These are phyloP conservation scores for Nemania sp. DNA, from an alignment of 2,329 filamentous ascomycete genomes.

Conservation along the genomic window DNA sequence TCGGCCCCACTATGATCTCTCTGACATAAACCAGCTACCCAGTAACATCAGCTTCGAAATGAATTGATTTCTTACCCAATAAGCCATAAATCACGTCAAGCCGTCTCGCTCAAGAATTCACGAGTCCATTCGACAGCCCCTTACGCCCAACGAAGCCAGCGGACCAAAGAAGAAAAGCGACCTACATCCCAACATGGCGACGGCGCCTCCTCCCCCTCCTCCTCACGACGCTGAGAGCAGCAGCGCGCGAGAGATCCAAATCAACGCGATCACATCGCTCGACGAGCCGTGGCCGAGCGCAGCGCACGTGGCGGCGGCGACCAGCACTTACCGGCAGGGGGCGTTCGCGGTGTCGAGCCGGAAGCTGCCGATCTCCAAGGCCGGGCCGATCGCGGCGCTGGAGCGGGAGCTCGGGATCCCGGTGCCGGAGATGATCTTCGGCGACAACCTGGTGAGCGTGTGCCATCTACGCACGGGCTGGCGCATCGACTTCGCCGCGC, in stretches of 20 bases:
- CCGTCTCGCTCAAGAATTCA: background rate
- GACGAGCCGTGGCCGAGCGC: constrained; percentile 61
- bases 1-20: no score
- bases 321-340: constrained; percentile 60
- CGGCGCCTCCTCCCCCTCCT: background rate
- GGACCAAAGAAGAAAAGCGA: no score
- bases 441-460: constrained; percentile 83
- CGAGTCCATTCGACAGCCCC: no score
- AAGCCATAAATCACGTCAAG: no score
- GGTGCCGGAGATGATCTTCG: constrained; percentile 98
- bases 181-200: background rate
- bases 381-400: constrained; percentile 86
- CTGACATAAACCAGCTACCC: no score
- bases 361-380: constrained; percentile 93
- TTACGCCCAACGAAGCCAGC: no score
- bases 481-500: constrained; percentile 79
- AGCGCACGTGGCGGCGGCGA: constrained; percentile 54
- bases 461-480: constrained; percentile 75
- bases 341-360: constrained; percentile 77
- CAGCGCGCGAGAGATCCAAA: background rate
- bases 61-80: no score
- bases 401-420: constrained; percentile 78
- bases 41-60: no score
- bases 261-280: constrained; percentile 34
- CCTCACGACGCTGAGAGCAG: no score